Base-by-base conservation (phyloP, 345 rosid species). In the Lagerstroemia speciosa region DNA sequence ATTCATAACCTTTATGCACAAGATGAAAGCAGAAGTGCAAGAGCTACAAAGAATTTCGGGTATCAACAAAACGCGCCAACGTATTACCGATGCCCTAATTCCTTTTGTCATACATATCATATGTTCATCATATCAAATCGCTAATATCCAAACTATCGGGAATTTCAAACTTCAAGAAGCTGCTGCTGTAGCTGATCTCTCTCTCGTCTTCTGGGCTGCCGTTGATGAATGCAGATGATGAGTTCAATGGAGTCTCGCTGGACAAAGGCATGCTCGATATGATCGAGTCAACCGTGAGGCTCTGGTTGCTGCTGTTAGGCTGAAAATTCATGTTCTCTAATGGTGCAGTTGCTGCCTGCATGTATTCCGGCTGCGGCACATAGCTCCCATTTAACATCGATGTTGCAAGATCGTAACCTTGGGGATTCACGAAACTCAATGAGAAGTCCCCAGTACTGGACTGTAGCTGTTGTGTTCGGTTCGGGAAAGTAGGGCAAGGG, bases 161-260 rank as follows among this genome's bases (percentile, higher is more conserved):
- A 77, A 89, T 82, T 33, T 84, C 90, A 61, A 93, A 87, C 80
- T 91, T 82, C 58, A 91, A 80, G 74, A 89, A 84, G 81, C 79
- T 80, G 78, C 86, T 86, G n/a, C n/a, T n/a, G 83, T 84, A 79
- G 69, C 82, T 83, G 79, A 90, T 83, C 57, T 87, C 94, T 66
- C 72, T 86, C 73, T 93, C 93, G 60, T 84, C 91, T 64, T 83
- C 82, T 10, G 84, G 76, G 81, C 84, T 74, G 84, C 88, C 64
- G 75, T 86, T 84, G 67, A 76, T 33, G 64, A 76, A 72, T 6
- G 82, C 78, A 1, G 87, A 79, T 14, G 90, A 72, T 61, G 93
- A 85, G 55, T 80, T 76, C 83, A 84, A 66, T 19, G 74, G 86
- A 57, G 76, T 83, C 22, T 84, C 79, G 67, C 87, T 79, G 4